Conservation (phyloP, 2,329 filamentous ascomycete species). For the Colletotrichum sp. region DNA sequence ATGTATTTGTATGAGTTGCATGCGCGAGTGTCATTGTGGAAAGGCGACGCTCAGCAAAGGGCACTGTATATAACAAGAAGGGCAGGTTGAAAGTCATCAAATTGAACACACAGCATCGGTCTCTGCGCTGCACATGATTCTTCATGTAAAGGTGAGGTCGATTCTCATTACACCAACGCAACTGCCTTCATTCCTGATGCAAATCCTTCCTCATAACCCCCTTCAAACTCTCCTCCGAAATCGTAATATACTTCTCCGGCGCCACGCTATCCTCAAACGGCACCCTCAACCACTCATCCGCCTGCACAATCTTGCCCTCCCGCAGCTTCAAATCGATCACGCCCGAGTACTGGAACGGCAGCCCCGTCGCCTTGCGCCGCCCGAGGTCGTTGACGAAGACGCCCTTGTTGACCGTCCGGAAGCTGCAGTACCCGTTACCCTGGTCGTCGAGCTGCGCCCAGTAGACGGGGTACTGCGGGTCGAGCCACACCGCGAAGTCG, state of each 20-base stretch:
- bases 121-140: not conserved
- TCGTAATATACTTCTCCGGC: constrained; percentile 13
- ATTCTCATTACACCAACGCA: not conserved
- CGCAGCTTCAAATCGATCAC: not conserved
- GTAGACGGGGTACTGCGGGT: constrained; percentile 5
- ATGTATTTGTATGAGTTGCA: not conserved
- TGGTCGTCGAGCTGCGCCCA: not conserved
- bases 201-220: constrained; percentile 1
- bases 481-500: constrained; percentile 7
- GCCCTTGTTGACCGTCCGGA: constrained; percentile 10
- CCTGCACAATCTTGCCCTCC: constrained; percentile 1
- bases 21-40: not conserved
- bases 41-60: not conserved
- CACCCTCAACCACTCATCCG: constrained; percentile 3
- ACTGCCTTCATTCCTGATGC: not conserved
- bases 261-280: constrained; percentile 5
- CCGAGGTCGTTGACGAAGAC: constrained; percentile 12
- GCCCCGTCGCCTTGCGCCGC: not conserved
- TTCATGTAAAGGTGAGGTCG: not conserved
- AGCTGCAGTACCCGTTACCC: constrained; percentile 11
- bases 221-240: constrained; percentile 1
- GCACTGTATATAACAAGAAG: not conserved
- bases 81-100: not conserved
- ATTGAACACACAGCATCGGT: not conserved
- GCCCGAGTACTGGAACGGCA: constrained; percentile 7